Base-by-base conservation (phyloP, 2,329 filamentous ascomycete species). In the Passalora sequoiae region DNA sequence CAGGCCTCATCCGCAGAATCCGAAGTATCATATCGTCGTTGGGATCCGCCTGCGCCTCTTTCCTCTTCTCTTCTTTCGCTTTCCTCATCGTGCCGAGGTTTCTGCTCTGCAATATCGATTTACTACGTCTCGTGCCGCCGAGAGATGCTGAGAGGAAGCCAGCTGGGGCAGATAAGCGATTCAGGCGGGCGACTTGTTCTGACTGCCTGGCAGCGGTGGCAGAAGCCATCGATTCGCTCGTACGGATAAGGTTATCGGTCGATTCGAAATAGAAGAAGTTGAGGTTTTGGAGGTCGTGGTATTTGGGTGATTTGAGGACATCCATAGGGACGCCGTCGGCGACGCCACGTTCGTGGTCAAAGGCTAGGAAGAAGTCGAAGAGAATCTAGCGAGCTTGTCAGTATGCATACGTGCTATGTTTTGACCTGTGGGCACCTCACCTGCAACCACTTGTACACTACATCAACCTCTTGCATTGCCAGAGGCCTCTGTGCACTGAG, bases 201-300 rank as follows among this genome's bases (percentile, higher is more conserved):
- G 89, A 83, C 56, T 84, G 78, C 60, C 94, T 84, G 47, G 86
- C 79, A 7, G 84, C 84, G 3, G 85, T 94, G 29, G 89, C 88
- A 2, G 86, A 83, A 3, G 89, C 91, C 86, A 98, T 98, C 43
- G 87, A 80, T 67, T 98, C 92, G 2, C 88, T 95, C n/a, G 88
- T 94, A 38, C 91, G 84, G 57, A 97, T 88, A 9, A 98, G 77
- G 57, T 86, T 89, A 49, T 94, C 86, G 1, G 89, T 94, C 22
- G 84, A 78, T 60, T 97, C 89, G 61, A 92, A 94, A 72, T 98
- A 98, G 74, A 97, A 98, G 75, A 97, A 98, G 71, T 95, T 94
- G 51, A 98, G 78, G 50, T 88, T 91, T 54, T 92, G 87, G 41
- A 98, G 80, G 66, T 98, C 92, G 71, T 96, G 89, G 73, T 95